These are phyloP conservation scores for Sporothrix pseudoabietina DNA, from an alignment of 2,329 filamentous ascomycete species.

Conservation along the genomic window DNA sequence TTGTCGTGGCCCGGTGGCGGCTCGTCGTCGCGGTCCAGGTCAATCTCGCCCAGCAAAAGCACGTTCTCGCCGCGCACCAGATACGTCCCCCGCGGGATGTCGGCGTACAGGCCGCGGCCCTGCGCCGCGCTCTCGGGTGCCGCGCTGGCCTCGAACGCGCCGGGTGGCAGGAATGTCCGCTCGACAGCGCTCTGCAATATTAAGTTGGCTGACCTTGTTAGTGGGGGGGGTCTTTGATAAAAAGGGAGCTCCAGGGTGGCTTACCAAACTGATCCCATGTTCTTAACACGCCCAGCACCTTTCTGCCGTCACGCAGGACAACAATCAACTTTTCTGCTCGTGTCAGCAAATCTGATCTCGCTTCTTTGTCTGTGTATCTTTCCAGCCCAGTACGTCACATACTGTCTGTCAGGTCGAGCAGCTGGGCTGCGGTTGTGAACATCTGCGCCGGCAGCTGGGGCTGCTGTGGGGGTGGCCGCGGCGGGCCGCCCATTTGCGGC, in stretches of 20 bases:
- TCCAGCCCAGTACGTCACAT: constrained; percentile 45
- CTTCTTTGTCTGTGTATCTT: no score
- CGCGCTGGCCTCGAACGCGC: constrained; percentile 42
- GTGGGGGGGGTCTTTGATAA: neutral
- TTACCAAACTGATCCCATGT: constrained; percentile 98
- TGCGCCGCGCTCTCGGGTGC: constrained; percentile 41
- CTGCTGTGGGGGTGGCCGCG: constrained; percentile 50
- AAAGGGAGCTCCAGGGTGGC: neutral
- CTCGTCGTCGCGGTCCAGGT: constrained; percentile 93
- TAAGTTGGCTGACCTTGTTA: constrained; percentile 70
- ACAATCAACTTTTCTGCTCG: constrained; percentile 86
- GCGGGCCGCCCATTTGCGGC: constrained; percentile 38
- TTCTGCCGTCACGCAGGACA: constrained; percentile 87
- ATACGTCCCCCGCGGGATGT: constrained; percentile 83
- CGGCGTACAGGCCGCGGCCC: constrained; percentile 68
- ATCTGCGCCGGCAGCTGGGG: constrained; percentile 85
- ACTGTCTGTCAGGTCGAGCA: constrained; percentile 97
- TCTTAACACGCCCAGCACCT: constrained; percentile 86
- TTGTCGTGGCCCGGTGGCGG: constrained; percentile 68
- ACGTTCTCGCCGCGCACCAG: constrained; percentile 96
- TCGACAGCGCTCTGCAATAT: constrained; percentile 92
- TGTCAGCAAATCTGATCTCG: neutral
- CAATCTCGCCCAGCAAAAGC: constrained; percentile 91
- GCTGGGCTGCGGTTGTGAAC: constrained; percentile 95
- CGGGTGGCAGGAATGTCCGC: constrained; percentile 71